These are phyloP conservation scores for Planoprotostelium fungivorum DNA, from an alignment of 78 protist genomes.

Conservation along the genomic window DNA sequence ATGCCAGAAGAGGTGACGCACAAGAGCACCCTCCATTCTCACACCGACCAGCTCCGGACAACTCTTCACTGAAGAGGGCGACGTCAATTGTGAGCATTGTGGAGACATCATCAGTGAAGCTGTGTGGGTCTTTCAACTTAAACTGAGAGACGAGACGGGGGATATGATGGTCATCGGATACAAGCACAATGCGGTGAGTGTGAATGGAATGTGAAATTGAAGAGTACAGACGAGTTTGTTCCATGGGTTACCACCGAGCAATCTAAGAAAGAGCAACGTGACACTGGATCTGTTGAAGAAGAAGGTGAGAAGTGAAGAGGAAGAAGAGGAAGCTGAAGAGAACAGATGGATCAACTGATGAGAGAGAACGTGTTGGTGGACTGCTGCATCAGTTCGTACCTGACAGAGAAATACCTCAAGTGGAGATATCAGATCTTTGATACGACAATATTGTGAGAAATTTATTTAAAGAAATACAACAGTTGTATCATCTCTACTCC, in stretches of 20 bases:
- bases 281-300: background rate
- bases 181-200: background rate
- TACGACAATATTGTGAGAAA: no score
- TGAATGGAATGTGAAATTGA: background rate
- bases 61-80: background rate
- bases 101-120: background rate
- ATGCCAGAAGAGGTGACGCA: background rate
- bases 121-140: background rate
- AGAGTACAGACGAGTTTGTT: background rate
- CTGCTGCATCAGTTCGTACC: no score
- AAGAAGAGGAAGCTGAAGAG: no score
- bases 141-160: background rate
- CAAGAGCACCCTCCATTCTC: background rate
- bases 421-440: no score
- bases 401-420: no score
- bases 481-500: no score
- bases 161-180: background rate
- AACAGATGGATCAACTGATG: no score
- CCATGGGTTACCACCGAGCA: background rate
- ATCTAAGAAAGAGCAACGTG: background rate
- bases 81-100: background rate
- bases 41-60: background rate
- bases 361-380: no score
- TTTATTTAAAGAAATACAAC: no score
- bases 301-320: background rate